Evolutionary conservation across 768 basidiomycete genomes (phyloP).

Genomic region (Trametes cinnabarina): DNA sequence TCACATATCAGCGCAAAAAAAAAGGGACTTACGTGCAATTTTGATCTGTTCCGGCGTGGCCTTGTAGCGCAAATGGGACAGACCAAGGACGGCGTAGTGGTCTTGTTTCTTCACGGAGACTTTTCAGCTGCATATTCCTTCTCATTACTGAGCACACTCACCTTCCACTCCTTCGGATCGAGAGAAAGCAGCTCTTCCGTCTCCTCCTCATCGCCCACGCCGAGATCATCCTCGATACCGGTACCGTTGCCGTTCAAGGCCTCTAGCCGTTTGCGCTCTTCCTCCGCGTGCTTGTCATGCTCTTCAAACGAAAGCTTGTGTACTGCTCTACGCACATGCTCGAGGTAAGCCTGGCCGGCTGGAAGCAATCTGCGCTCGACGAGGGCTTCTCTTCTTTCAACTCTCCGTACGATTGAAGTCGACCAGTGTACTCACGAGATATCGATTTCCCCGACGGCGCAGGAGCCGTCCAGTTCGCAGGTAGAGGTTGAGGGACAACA

Average conservation of each 20-base stretch:
- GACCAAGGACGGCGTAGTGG: conserved; percentile 94
- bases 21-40: conserved; percentile 74
- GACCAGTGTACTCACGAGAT: conserved; percentile 27
- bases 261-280: conserved; percentile 50
- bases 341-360: conserved; percentile 85
- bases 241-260: conserved; percentile 46
- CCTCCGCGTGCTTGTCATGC: conserved; percentile 66
- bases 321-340: conserved; percentile 72
- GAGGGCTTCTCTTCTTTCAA: conserved; percentile 31
- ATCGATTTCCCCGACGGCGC: conserved; percentile 34
- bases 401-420: background rate
- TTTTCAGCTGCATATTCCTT: background rate
- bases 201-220: conserved; percentile 91
- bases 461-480: conserved; percentile 44
- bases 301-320: conserved; percentile 79
- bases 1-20: background rate
- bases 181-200: conserved; percentile 58
- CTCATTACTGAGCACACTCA: conserved; percentile 30
- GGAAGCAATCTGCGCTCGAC: conserved; percentile 63
- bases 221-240: conserved; percentile 76
- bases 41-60: conserved; percentile 93
- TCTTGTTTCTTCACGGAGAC: conserved; percentile 79
- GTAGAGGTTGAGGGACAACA: conserved; percentile 43
- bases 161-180: conserved; percentile 99
- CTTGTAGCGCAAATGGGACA: conserved; percentile 83